Base-by-base conservation (phyloP, 768 basidiomycete genomes). In the Boletales sp. region DNA sequence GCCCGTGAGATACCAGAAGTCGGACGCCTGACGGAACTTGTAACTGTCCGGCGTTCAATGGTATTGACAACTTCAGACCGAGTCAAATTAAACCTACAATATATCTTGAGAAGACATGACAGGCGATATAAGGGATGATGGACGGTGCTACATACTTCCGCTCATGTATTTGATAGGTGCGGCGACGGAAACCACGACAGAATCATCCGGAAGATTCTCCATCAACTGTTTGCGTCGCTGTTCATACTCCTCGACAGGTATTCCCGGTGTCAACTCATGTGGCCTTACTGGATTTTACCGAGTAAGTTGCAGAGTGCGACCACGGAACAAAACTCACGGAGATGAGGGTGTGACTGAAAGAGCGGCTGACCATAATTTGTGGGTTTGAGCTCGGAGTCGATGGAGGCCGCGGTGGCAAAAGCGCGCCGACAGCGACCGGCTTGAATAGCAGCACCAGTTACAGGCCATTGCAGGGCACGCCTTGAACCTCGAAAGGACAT, bases 1-100 rank as follows among this genome's bases (percentile, higher is more conserved):
- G 11, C 96, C 96, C 0, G 96, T 96, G 13, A 99, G 74, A 67
- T 99, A 98, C 87, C 87, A 92, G 65, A 94, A 90, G 68, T 95
- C 86, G 34, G 90, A 92, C 0, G 83, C 82, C 69, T 95, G 95
- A 19, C 95, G 82, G 64, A 90, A 96, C 66, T 94, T 94, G 77
- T 97, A 96, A 68, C 94, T 98, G 63, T 32, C 44, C 8, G 14
- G 41, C 34, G 34, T 44, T 48, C 41, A 60, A 54, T 51, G 38
- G 47, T 19, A 54, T 25, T 49, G 47, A n/a, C 37, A 28, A 28
- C 21, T 21, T 2, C 21, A 21, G 21, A 37, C 21, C 17, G 30
- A 41, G 57, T 41, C 31, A 46, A 13, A 41, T 38, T 30, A 9
- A 31, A 70, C 87, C 72, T 68, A 92, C 90, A 91, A 93, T 60